Percentiles rank a stretch among this genome's conserved stretches.
Conservation (phyloP, 2,329 filamentous ascomycete species). For the Xylariaceae sp. region DNA sequence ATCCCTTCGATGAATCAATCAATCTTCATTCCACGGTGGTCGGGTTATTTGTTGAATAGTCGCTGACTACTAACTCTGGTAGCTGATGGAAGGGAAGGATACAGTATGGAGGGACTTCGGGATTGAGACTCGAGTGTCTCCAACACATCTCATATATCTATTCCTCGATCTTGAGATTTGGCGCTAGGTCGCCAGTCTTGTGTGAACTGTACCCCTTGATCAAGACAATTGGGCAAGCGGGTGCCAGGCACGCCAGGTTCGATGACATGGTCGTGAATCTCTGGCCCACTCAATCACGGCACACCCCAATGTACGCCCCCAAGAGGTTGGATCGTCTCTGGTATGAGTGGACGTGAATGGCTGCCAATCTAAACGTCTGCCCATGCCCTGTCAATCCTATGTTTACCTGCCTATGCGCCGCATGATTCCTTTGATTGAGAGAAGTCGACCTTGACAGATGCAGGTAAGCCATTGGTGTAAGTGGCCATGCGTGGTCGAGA, state of each 20-base stretch:
- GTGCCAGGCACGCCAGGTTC: conserved; percentile 9
- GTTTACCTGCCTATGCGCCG: conserved; percentile 15
- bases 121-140: too few species aligned
- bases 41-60: conserved; percentile 11
- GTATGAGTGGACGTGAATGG: conserved; percentile 20
- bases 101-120: too few species aligned
- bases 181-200: neutral
- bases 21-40: conserved; percentile 21
- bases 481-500: conserved; percentile 18
- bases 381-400: conserved; percentile 19
- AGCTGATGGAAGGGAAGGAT: conserved; percentile 3
- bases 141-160: conserved; percentile 23
- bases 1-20: conserved; percentile 19
- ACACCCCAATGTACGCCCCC: conserved; percentile 19
- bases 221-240: conserved; percentile 12
- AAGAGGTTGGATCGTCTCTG: conserved; percentile 17
- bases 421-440: conserved; percentile 21
- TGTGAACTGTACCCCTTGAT: conserved; percentile 5
- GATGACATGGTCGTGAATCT: conserved; percentile 3
- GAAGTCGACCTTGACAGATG: conserved; percentile 17
- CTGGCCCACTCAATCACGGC: conserved; percentile 7
- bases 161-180: conserved; percentile 12
- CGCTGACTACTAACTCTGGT: conserved; percentile 3
- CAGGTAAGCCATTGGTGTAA: conserved; percentile 22
- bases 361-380: conserved; percentile 17